Base-by-base conservation (phyloP, 2,329 filamentous ascomycete species). In the Pseudogymnoascus sp. region DNA sequence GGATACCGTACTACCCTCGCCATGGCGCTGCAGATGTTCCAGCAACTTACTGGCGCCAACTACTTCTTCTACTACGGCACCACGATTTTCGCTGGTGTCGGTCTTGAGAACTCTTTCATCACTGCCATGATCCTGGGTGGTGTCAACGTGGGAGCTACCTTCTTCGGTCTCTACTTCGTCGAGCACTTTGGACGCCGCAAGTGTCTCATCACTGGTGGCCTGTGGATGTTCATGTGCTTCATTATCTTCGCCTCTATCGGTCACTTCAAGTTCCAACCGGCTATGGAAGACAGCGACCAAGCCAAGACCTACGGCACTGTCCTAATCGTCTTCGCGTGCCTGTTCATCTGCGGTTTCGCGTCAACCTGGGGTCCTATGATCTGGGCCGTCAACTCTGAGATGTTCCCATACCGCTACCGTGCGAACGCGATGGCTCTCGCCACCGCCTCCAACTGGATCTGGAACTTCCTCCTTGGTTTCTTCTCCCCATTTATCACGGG, bases 401-500 rank as follows among this genome's bases (percentile, higher is more conserved):
- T 83, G 57, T 89, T 87, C 70, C 85, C 81, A 0, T 81, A 81
- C 9, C 77, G 83, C 12, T 85, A 86, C 67, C 77, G 83, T 37
- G 82, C 82, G 2, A 79, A 80, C 68, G 81, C 78, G 30, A 85
- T 86, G 78, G 82, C 81, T 1, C 70, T 86, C 1, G 78, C 82
- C 0, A 87, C 84, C 0, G 79, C 82, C 0, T 80, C 78, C 66
- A 87, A 87, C 72, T 87, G 85, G 85, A 76, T 79, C 32, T 90
- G 85, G 85, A 89, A 90, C 72, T 91, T 91, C 74, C 72, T 85
- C 64, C 78, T 89, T 65, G 83, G 83, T 0, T 92, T 92, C 77
- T 90, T 91, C 76, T 91, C 89, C 0, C 87, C 89, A 0, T 91
- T 91, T 73, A 91, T 92, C 70, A 88, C 85, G 0, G 75, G 78